Base-by-base conservation (phyloP, 2,329 filamentous ascomycete species). In the Fonsecaea pedrosoi region DNA sequence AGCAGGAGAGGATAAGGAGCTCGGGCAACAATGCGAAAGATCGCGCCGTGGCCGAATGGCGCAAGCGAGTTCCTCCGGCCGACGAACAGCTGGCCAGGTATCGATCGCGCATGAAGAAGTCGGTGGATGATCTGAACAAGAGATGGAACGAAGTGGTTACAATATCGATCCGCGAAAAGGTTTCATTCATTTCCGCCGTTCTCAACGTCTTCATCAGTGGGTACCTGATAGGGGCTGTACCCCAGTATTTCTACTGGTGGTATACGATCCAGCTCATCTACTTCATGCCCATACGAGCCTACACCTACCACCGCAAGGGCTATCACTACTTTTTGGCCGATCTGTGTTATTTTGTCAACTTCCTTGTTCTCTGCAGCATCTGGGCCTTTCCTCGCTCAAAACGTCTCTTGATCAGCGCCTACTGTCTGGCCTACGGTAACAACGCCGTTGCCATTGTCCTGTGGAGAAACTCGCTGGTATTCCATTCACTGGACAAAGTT, bases 401-500 rank as follows among this genome's bases (percentile, higher is more conserved):
- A 79, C 89, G 94, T 54, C 85, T 99, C 15, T 94, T 99, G 78
- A 95, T 96, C 71, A 89, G 92, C 72, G 90, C 92, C 0, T 99
- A 94, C 79, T 98, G 95, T 75, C 84, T 99, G 38, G 92, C 94
- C 9, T 96, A 92, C 76, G 95, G 95, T 70, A 99, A 99, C 80
- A 99, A 99, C 76, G 95, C 95, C 21, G 89, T 97, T 55, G 95
- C 95, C 12, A 98, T 99, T 77, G 93, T 95, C 76, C 95, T 99
- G 94, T 99, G 95, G 95, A 89, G 95, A 70, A 99, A 99, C 78
- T 97, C 94, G 37, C 87, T 99, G 75, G 95, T 99, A 55, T 99
- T 99, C 78, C 95, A 99, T 83, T 96, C 92, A 76, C 89, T 99
- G 80, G 95, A 99, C 84, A 99, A 99, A 80, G 93, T 98, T 68